Evolutionary conservation across 805 yeast genomes (phyloP).

Genomic region (Clavispora phyllophila): DNA sequence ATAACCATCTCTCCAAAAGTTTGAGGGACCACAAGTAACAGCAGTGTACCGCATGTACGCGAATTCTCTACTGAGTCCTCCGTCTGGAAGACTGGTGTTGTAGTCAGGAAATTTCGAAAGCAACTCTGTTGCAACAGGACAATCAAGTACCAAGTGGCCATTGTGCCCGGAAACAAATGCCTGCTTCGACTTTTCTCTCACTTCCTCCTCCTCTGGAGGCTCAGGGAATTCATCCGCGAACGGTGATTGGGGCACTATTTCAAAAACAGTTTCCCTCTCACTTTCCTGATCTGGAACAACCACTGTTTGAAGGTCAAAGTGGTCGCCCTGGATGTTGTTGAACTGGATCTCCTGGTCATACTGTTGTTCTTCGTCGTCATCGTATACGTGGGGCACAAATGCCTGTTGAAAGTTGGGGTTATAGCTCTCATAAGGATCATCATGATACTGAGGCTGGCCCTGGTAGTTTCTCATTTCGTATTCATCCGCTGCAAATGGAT

Average conservation of each 20-base stretch:
- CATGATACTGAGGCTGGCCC: constrained; percentile 11
- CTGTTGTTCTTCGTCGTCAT: constrained; percentile 36
- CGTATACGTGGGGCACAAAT: constrained; percentile 41
- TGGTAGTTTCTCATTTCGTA: constrained; percentile 21
- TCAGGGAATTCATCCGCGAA: constrained; percentile 24
- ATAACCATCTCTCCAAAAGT: constrained; percentile 52
- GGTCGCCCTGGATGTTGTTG: constrained; percentile 38
- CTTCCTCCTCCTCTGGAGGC: constrained; percentile 33
- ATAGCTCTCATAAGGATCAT: constrained; percentile 9
- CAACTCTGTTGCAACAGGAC: constrained; percentile 76
- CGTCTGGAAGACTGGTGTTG: constrained; percentile 27
- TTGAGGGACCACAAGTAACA: constrained; percentile 67
- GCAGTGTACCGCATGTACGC: constrained; percentile 59
- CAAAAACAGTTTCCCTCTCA: constrained; percentile 8
- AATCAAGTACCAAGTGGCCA: constrained; percentile 82
- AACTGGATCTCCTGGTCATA: constrained; percentile 36
- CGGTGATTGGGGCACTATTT: constrained; percentile 21
- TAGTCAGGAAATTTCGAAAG: constrained; percentile 42
- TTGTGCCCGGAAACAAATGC: constrained; percentile 28
- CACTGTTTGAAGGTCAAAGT: constrained; percentile 34
- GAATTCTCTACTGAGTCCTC: constrained; percentile 48
- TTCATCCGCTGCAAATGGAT: constrained; percentile 14
- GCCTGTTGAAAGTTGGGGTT: constrained; percentile 27
- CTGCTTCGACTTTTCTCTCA: constrained; percentile 27
- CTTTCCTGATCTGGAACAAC: constrained; percentile 19